Evolutionary conservation across 768 basidiomycete genomes (phyloP), one percentile per base, ranked within the genome.

Genomic region (Favolaschia claudopus): DNA sequence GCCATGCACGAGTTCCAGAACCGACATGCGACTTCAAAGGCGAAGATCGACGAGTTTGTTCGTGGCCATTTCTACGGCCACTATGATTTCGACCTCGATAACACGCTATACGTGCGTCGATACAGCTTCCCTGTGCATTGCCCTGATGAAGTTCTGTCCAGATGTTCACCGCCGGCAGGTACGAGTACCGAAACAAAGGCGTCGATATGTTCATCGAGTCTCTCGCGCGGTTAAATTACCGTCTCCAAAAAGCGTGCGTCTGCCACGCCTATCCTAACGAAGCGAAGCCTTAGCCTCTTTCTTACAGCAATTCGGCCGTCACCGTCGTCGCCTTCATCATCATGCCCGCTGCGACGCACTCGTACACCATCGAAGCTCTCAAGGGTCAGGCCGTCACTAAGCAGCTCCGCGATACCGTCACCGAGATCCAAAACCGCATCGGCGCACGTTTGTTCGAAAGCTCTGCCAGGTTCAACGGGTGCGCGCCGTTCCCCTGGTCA

Each of bases 1-100:
- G 96, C 97, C 12, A 98, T 99, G 89, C 97, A 99, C 82, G 97
- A 99, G 73, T 98, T 98, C 79, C 95, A 95, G 72, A 98, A 99
- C 73, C 72, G 97, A 55, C 97, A 99, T 69, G 88, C 94, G 0
- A 89, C 88, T 2, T 83, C 91, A 51, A 99, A 99, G 75, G 88
- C 89, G n/a, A 99, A 99, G 79, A 99, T 99, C 71, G 91, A 98
- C 78, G 97, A 99, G 69, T 99, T 99, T 63, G 85, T 98, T 44
- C 85, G 95, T 37, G 97, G 97, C 14, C 97, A 99, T 72, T 99
- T 99, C 77, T 99, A 99, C 72, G 96, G 96, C 3, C 90, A 96
- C 70, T 94, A 93, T 74, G 92, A 99, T 72, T 98, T 99, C 70
- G 94, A 98, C 75, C 83, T 99, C 37, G 93, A 96, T 19, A 92